phyloP scores from a whole-genome alignment of 208 protist species.

The Zelonia costaricensis region DNA sequence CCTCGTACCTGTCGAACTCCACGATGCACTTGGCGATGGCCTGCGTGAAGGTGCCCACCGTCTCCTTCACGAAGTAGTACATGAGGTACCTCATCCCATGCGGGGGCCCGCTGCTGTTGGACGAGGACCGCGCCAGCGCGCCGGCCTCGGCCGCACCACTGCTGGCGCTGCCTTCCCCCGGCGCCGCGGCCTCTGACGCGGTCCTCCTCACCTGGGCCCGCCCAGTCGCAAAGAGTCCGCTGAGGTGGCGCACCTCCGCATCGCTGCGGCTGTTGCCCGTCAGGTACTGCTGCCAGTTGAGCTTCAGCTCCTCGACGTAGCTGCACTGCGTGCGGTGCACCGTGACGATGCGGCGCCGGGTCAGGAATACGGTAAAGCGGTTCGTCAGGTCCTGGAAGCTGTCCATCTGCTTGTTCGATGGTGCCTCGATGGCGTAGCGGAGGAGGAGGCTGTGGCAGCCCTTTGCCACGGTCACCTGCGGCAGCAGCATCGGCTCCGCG shows the following conservation, averaged over 20 bases:
- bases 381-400: constrained; percentile 79
- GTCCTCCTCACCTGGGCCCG: too few relatives aligned
- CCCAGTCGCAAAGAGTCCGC: neutral
- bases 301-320: constrained; percentile 68
- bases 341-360: constrained; percentile 45
- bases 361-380: constrained; percentile 68
- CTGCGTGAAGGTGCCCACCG: constrained; percentile 56
- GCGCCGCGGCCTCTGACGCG: too few relatives aligned
- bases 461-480: constrained; percentile 62
- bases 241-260: neutral
- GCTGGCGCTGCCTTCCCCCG: neutral
- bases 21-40: constrained; percentile 66
- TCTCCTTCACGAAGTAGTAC: constrained; percentile 72
- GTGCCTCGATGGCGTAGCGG: constrained; percentile 62
- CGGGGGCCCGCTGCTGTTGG: neutral
- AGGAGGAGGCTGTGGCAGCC: constrained; percentile 61
- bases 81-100: constrained; percentile 36
- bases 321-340: constrained; percentile 71
- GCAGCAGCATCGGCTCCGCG: constrained; percentile 65
- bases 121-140: constrained; percentile 1
- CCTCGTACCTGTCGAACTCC: constrained; percentile 79
- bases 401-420: constrained; percentile 40
- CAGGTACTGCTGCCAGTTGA: constrained; percentile 40
- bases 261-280: neutral
- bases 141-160: neutral